Conservation (phyloP, 2,329 filamentous ascomycete species). For the Cucurbitaria berberidis region DNA sequence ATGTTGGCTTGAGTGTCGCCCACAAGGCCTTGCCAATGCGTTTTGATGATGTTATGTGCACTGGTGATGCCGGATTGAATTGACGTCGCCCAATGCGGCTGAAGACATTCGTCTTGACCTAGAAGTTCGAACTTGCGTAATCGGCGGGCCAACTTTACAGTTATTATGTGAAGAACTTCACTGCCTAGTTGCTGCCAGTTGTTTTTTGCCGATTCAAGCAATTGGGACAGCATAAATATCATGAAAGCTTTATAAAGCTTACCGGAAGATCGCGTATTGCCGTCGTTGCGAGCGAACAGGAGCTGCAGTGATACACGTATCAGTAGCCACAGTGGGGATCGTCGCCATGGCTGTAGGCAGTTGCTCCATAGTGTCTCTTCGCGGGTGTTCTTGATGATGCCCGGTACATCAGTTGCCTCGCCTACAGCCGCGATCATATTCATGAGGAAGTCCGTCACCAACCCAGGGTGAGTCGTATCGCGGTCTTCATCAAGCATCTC, state of each 20-base stretch:
- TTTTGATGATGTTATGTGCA: conserved; percentile 14
- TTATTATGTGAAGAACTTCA: conserved; percentile 15
- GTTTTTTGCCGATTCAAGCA: conserved; percentile 6
- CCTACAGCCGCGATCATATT: conserved; percentile 50
- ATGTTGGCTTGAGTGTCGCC: conserved; percentile 4
- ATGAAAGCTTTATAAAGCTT: conserved; percentile 60
- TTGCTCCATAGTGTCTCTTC: conserved; percentile 61
- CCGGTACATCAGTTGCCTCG: conserved; percentile 9
- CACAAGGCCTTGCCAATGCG: conserved; percentile 15
- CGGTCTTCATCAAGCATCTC: conserved; percentile 55
- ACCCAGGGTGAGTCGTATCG: conserved; percentile 57
- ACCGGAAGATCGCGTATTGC: neutral
- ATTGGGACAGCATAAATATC: conserved; percentile 57
- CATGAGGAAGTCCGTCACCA: conserved; percentile 61
- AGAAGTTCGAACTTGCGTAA: too few relatives aligned
- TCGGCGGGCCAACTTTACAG: conserved; percentile 30
- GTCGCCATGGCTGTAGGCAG: conserved; percentile 53
- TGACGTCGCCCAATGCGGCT: conserved; percentile 9
- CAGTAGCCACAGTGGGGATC: conserved; percentile 63
- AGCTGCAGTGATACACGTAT: conserved; percentile 60
- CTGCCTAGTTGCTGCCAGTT: conserved; percentile 12
- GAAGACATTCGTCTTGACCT: too few relatives aligned
- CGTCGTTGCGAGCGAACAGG: conserved; percentile 31
- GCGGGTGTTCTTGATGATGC: conserved; percentile 60
- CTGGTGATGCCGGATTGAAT: conserved; percentile 4